Conservation (phyloP, 768 basidiomycete genomes). For the Pleurotus ostreatus region DNA sequence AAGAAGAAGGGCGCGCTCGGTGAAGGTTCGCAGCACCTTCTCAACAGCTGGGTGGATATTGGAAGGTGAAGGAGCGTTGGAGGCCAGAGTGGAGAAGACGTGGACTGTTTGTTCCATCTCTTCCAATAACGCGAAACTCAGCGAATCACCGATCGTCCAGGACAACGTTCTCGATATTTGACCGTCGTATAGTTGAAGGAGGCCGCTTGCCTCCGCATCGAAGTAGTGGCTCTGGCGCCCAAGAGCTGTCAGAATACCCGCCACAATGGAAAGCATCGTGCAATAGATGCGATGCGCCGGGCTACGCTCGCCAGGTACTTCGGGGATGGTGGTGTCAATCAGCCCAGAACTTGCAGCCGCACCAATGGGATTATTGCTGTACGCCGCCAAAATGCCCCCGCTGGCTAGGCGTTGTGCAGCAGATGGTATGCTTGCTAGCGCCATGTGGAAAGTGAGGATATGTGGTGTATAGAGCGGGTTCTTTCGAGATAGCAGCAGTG, state of each 20-base stretch:
- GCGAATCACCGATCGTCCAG: conserved; percentile 77
- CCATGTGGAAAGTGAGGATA: conserved; percentile 83
- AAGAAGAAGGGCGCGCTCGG: conserved; percentile 62
- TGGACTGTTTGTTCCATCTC: conserved; percentile 80
- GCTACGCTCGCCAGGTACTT: conserved; percentile 71
- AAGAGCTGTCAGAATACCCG: conserved; percentile 62
- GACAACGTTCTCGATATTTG: conserved; percentile 75
- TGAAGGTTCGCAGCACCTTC: conserved; percentile 67
- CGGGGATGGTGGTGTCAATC: conserved; percentile 63
- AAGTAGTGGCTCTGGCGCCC: conserved; percentile 73
- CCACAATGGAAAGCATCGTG: conserved; percentile 75
- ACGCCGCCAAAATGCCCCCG: conserved; percentile 76
- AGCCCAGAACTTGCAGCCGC: conserved; percentile 70
- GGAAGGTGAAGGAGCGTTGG: conserved; percentile 42
- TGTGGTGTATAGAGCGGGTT: conserved; percentile 73
- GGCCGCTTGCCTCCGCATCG: conserved; percentile 79
- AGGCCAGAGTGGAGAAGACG: conserved; percentile 72
- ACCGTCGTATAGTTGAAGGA: conserved; percentile 79
- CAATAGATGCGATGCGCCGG: conserved; percentile 82
- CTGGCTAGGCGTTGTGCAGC: conserved; percentile 85
- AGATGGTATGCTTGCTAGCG: conserved; percentile 67
- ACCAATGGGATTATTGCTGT: conserved; percentile 79
- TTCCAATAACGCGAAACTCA: conserved; percentile 74
- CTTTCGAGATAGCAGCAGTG: conserved; percentile 56
- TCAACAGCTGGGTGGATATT: conserved; percentile 48